Evolutionary conservation across 1,284 basidiomycete species (phyloP).

Genomic region (Caloboletus inedulis): DNA sequence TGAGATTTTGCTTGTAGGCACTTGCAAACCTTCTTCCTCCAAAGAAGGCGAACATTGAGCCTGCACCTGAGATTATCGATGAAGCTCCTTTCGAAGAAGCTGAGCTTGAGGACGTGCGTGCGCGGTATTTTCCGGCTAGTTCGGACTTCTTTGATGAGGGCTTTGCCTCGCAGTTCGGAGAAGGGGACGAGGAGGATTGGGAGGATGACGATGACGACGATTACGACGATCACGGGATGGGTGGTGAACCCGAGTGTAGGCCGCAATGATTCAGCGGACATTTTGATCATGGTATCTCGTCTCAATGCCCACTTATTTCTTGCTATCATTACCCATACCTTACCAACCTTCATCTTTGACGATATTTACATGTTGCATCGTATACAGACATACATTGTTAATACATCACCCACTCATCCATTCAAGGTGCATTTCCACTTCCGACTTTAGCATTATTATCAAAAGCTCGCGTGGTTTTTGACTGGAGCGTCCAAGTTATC

Average conservation of each 20-base stretch:
- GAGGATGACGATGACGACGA: constrained; percentile 61
- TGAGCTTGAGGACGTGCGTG: constrained; percentile 77
- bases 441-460: constrained; percentile 35
- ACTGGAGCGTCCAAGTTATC: constrained; percentile 58
- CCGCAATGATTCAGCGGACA: constrained; percentile 45
- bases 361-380: constrained; percentile 28
- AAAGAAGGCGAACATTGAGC: constrained; percentile 69
- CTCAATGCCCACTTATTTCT: constrained; percentile 12
- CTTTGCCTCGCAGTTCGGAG: constrained; percentile 68
- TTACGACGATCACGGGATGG: constrained; percentile 43
- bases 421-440: constrained; percentile 24
- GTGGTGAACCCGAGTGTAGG: constrained; percentile 60
- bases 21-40: constrained; percentile 67
- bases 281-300: constrained; percentile 9
- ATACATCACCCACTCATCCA: constrained; percentile 16
- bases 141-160: constrained; percentile 70
- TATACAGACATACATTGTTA: constrained; percentile 28
- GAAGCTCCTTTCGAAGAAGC: constrained; percentile 70
- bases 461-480: constrained; percentile 47
- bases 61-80: constrained; percentile 67
- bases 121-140: constrained; percentile 64
- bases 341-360: constrained; percentile 8
- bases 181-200: constrained; percentile 62
- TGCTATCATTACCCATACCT: constrained; percentile 17
- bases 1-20: constrained; percentile 41